Evolutionary conservation across 371 early-diverging fungal species (phyloP), one percentile per base, ranked within the genome.

Genomic region (Blakeslea trispora): DNA sequence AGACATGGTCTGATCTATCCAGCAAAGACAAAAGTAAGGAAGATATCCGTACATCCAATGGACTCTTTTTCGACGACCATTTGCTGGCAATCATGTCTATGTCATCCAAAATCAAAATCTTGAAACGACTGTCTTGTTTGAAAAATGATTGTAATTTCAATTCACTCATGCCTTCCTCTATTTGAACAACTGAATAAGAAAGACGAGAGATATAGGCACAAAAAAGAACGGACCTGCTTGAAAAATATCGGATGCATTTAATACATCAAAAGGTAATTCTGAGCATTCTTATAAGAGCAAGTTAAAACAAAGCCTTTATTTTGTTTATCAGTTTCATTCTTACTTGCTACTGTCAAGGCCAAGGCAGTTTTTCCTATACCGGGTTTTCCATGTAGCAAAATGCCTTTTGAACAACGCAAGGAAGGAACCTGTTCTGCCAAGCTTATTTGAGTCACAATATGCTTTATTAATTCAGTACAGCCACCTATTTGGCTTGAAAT

Each of bases 191-290:
- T 32, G n/a, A n/a, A n/a, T 14, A 41, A 52, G 1, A 46, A 43
- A 51, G 35, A 48, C 0, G 34, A 17, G 17, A 39, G 21, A 10
- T 23, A 17, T 19, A 57, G 50, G 10, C 5, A 44, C 22, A 14
- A 39, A 23, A 14, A 17, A 47, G 18, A 47, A 44, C 24, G 40
- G 73, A 85, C 89, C 83, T 57, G 81, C 69, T 59, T 79, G 77
- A 55, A 90, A 91, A 8, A 91, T 66, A 58, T 91, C 89, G 11
- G 91, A 82, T 45, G 88, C 83, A 56, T 85, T 86, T 35, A 91
- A 54, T 21, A 82, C 37, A 15, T 70, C 69, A 52, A 76, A 87
- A 8, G 84, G 82, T 18, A 87, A 50, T 13, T 73, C 76, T 5
- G 86, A 81, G 49, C 63, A 50, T 42, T 72, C 75, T 60, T 39